These are phyloP conservation scores for Ogataea methylovora DNA, from an alignment of 805 yeast genomes.

Conservation along the genomic window DNA sequence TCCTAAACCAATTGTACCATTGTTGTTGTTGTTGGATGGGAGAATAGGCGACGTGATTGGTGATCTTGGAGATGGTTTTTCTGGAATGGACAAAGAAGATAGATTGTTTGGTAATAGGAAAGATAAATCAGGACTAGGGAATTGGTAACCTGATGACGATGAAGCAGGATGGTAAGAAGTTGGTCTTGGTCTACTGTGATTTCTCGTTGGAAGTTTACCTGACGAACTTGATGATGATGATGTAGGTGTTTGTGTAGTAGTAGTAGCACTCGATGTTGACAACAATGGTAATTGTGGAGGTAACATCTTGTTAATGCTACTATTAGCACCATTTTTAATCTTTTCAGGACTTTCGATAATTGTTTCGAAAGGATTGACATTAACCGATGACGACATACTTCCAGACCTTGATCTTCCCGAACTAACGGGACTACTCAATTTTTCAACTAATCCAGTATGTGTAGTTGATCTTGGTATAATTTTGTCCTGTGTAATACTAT, in stretches of 20 bases:
- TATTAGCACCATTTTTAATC: slow-evolving; percentile 1
- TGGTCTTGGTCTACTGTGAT: slow-evolving; percentile 64
- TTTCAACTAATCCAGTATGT: slow-evolving; percentile 17
- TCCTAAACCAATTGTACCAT: no score
- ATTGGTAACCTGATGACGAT: slow-evolving; percentile 18
- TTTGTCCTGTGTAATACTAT: slow-evolving; percentile 19
- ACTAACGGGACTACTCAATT: background rate
- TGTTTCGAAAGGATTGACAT: slow-evolving; percentile 23
- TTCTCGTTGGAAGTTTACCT: no score
- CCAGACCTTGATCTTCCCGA: slow-evolving; percentile 1
- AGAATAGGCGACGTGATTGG: background rate
- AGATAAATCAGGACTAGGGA: slow-evolving; percentile 21
- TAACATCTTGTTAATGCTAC: slow-evolving; percentile 7
- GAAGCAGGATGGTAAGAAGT: slow-evolving; percentile 76
- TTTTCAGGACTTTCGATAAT: slow-evolving; percentile 37
- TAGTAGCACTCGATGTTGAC: slow-evolving; percentile 31
- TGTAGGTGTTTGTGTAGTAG: slow-evolving; percentile 12
- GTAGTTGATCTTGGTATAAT: slow-evolving; percentile 28
- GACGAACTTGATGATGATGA: no score
- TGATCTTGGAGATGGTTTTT: no score
- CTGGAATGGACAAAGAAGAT: no score
- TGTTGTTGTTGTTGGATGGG: no score
- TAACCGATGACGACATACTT: slow-evolving; percentile 6
- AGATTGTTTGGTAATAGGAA: slow-evolving; percentile 19
- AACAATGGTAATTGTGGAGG: slow-evolving; percentile 20